phyloP scores from a whole-genome alignment of 495 filamentous ascomycete species.

The Penicillium lividum region DNA sequence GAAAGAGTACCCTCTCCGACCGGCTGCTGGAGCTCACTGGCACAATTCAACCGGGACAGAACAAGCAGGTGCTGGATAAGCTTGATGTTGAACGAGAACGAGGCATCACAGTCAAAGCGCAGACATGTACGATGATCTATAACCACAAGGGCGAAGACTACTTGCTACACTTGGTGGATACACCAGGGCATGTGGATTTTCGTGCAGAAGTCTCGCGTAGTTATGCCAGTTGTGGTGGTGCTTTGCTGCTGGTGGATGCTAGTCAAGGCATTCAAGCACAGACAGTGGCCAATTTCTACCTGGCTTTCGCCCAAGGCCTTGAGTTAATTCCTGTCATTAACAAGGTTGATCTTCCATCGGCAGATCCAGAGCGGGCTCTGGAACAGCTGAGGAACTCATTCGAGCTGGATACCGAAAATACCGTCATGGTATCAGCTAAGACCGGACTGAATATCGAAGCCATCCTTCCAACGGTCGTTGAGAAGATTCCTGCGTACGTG shows the following conservation, averaged over 20 bases:
- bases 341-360: conserved; percentile 89
- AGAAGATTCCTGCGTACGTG: conserved; percentile 71
- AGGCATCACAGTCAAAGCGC: conserved; percentile 97
- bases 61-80: conserved; percentile 96
- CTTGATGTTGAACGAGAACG: conserved; percentile 94
- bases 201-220: conserved; percentile 91
- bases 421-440: conserved; percentile 89
- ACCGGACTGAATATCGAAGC: conserved; percentile 83
- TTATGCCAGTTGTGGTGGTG: conserved; percentile 94
- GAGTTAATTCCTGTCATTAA: conserved; percentile 90
- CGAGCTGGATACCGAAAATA: conserved; percentile 78
- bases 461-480: conserved; percentile 80
- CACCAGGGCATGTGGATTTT: conserved; percentile 97
- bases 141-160: conserved; percentile 84
- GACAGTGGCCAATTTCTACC: conserved; percentile 96
- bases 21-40: conserved; percentile 92
- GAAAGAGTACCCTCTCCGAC: conserved; percentile 92
- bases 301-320: conserved; percentile 90
- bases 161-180: conserved; percentile 92
- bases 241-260: conserved; percentile 88
- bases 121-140: conserved; percentile 98
- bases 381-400: conserved; percentile 83
- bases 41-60: conserved; percentile 81
- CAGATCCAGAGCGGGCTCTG: conserved; percentile 80
- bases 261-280: conserved; percentile 92